Conservation (phyloP, 1,284 basidiomycete genomes). For the Boletellus sp. region DNA sequence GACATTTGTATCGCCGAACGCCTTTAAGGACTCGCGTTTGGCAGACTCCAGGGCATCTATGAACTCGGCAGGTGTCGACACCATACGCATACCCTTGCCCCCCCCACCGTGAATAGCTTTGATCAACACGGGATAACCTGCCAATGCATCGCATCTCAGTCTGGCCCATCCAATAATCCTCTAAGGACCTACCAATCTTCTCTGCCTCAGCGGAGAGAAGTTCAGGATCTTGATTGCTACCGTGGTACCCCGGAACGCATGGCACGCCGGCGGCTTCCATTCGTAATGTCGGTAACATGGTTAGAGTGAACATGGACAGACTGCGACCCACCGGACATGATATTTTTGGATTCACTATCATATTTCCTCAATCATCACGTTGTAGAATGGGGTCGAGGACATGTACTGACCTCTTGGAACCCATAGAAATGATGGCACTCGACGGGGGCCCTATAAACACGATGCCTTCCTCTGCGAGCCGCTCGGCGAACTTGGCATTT, state of each 20-base stretch:
- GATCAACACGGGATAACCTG: slow-evolving; percentile 88
- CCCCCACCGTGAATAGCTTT: slow-evolving; percentile 97
- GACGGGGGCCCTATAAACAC: slow-evolving; percentile 95
- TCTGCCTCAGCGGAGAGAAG: slow-evolving; percentile 66
- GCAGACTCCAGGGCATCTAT: slow-evolving; percentile 79
- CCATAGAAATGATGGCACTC: slow-evolving; percentile 91
- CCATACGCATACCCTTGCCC: slow-evolving; percentile 95
- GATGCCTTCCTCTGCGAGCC: slow-evolving; percentile 84
- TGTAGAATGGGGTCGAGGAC: background rate
- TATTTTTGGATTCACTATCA: slow-evolving; percentile 77
- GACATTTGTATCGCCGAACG: slow-evolving; percentile 84
- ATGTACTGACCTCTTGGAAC: slow-evolving; percentile 67
- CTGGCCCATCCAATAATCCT: background rate
- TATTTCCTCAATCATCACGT: slow-evolving; percentile 1
- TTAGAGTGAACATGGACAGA: background rate
- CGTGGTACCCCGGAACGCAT: slow-evolving; percentile 91
- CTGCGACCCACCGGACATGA: slow-evolving; percentile 70
- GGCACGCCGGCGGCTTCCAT: slow-evolving; percentile 78
- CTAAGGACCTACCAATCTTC: slow-evolving; percentile 55
- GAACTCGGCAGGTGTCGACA: slow-evolving; percentile 64
- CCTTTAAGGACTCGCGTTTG: slow-evolving; percentile 81
- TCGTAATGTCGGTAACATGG: slow-evolving; percentile 8
- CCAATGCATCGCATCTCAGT: background rate
- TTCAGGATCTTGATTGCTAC: slow-evolving; percentile 64
- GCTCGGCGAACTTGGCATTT: slow-evolving; percentile 87